phyloP scores from a whole-genome alignment of 257 asterid genomes.

The Coffea eugenioides region DNA sequence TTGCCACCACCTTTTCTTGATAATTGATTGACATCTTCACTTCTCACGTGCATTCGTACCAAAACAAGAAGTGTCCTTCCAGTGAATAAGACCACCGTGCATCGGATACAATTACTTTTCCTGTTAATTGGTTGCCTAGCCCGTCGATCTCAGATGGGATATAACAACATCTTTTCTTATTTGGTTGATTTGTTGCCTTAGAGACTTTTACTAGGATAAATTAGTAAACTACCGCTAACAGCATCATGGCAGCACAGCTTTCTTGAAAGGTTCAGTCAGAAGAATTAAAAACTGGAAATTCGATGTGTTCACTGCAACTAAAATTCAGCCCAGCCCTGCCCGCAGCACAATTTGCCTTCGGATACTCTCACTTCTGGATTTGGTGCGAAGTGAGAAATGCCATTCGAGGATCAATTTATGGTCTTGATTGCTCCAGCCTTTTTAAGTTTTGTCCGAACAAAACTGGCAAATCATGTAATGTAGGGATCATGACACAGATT shows the following conservation, averaged over 20 bases:
- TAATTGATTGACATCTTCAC: background rate
- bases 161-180: background rate
- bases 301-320: background rate
- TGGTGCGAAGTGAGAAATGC: background rate
- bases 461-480: background rate
- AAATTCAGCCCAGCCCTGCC: background rate
- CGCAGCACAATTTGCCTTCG: background rate
- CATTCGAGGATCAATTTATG: background rate
- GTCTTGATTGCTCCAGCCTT: background rate
- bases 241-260: background rate
- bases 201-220: background rate
- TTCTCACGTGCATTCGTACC: conserved; percentile 20
- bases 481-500: background rate
- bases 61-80: background rate
- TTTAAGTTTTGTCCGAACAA: background rate
- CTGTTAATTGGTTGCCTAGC: too few species aligned
- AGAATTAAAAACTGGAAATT: background rate
- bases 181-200: background rate
- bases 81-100: background rate
- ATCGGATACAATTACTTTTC: background rate
- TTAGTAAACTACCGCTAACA: background rate
- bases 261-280: background rate
- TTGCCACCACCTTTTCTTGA: background rate
- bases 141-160: background rate
- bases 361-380: background rate